Evolutionary conservation across 129 eudicot species (phyloP).

Genomic region (Flaveria sonorensis): DNA sequence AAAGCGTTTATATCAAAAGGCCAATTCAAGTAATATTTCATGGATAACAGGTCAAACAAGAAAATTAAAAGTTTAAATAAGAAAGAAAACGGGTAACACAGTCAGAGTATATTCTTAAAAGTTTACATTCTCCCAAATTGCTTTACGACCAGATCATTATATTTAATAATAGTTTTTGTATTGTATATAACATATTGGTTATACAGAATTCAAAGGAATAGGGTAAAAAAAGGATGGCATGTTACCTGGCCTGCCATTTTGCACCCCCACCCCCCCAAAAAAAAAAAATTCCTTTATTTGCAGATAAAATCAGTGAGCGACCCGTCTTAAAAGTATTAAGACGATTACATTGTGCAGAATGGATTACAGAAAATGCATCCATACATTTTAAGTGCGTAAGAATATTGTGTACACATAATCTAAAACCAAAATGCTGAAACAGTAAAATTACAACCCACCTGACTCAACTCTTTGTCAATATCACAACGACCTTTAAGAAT

Average conservation of each 20-base stretch:
- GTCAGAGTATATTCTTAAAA: not conserved
- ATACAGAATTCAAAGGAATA: not conserved
- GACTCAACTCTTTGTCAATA: slow-evolving; percentile 55
- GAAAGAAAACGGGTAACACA: not conserved
- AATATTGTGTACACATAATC: not conserved
- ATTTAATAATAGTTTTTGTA: not conserved
- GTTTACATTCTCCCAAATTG: not conserved
- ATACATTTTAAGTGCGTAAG: not conserved
- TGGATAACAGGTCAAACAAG: not conserved
- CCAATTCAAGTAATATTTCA: not conserved
- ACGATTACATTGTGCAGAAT: not conserved
- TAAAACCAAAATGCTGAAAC: not conserved
- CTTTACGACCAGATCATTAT: not conserved
- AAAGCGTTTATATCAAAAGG: not conserved
- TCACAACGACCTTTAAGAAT: slow-evolving; percentile 65
- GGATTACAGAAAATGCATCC: not conserved
- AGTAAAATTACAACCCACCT: slow-evolving; percentile 48
- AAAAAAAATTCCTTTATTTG: not conserved
- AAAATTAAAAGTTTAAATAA: not conserved
- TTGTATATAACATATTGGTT: not conserved
- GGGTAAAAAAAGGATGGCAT: not conserved
- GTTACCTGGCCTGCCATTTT: not conserved
- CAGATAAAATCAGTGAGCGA: not conserved
- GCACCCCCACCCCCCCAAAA: not conserved
- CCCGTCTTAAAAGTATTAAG: not conserved